Evolutionary conservation across 2,329 filamentous ascomycete genomes (phyloP), one percentile per base, ranked within the genome.

Genomic region (Alternaria sp.): DNA sequence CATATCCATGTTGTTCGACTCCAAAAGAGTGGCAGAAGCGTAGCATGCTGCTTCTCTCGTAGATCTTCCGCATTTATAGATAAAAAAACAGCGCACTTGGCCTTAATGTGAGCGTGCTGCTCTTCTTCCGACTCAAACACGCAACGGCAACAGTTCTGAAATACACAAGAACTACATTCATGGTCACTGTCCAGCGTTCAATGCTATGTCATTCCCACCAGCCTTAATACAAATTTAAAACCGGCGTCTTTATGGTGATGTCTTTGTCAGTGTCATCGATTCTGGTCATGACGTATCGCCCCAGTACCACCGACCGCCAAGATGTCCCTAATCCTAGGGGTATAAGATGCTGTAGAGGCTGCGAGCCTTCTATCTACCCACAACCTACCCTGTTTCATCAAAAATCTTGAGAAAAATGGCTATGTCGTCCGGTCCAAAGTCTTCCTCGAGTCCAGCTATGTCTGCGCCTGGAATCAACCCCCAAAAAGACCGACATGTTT

Each of bases 171-270:
- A 8, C 32, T n/a, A 36, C 32, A 36, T 5, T 1, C 4, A 36
- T n/a, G 32, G 0, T 36, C 8, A 2, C 32, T 1, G 15, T n/a
- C 32, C 4, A 36, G 15, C n/a, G 4, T 4, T 36, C 3, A 15
- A 36, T 0, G 15, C 32, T 1, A n/a, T 10, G 0, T n/a, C 4
- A 40, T 17, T 10, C 3, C 7, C 7, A 40, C 0, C 15, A 40
- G 32, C 4, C 32, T 5, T 36, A 1, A 36, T 36, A 36, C 0
- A 3, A 2, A 36, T n/a, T 36, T 1, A 36, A 36, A 36, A 32
- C 1, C 7, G 30, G 4, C 1, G 30, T 1, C 30, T 1, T 36
- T 0, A 2, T 36, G 1, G 15, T n/a, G 1, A 36, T 40, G 15
- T n/a, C 2, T 40, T 40, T 0, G 4, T 40, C 32, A 40, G 15